phyloP scores from a whole-genome alignment of 805 yeast genomes.

The Monosporozyma solicola region DNA sequence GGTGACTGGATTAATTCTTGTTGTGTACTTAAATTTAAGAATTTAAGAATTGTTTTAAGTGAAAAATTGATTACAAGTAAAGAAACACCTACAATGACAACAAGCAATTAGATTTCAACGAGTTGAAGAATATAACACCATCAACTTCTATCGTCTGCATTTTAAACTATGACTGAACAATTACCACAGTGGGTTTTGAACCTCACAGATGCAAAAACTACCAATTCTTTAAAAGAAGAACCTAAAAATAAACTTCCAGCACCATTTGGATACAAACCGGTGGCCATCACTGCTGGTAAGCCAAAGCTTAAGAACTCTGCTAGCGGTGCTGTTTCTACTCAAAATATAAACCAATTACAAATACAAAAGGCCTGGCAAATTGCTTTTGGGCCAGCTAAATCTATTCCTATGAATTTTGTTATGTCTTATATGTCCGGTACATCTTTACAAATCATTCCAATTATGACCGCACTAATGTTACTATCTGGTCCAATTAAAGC shows the following conservation, averaged over 20 bases:
- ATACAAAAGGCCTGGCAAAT: constrained; percentile 76
- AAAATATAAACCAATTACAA: constrained; percentile 6
- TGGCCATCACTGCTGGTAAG: background rate
- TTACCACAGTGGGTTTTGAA: constrained; percentile 14
- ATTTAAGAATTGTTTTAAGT: background rate
- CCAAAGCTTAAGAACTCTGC: constrained; percentile 2
- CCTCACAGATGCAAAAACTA: constrained; percentile 6
- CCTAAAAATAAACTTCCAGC: constrained; percentile 12
- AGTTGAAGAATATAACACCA: background rate
- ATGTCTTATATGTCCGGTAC: constrained; percentile 94
- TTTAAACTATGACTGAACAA: background rate
- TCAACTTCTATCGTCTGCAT: background rate
- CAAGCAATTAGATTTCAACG: background rate
- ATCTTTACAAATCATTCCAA: constrained; percentile 80
- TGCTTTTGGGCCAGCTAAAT: constrained; percentile 73
- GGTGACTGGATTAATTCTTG: background rate
- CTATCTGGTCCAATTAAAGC: constrained; percentile 72
- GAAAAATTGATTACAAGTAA: background rate
- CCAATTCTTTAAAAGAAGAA: background rate
- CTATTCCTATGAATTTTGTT: constrained; percentile 79
- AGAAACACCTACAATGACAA: background rate
- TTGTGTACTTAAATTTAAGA: background rate
- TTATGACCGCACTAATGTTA: constrained; percentile 80
- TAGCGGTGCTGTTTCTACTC: background rate
- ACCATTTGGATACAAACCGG: constrained; percentile 22